phyloP scores from a whole-genome alignment of 108 stramenopile genomes.

The Cyclotella sp. region DNA sequence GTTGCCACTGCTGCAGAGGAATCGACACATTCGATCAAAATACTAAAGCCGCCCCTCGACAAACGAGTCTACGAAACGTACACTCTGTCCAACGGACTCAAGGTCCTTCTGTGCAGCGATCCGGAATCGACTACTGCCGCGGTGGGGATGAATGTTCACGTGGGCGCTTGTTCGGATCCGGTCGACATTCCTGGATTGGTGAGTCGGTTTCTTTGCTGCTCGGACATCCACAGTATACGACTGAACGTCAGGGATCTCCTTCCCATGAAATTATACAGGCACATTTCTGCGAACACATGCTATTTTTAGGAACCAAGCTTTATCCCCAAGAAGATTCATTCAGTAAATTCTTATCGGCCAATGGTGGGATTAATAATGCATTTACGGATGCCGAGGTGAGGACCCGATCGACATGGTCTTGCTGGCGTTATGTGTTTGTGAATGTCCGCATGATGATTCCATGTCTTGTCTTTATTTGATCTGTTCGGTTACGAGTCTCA shows the following conservation, averaged over 20 bases:
- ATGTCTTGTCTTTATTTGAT: too few species aligned
- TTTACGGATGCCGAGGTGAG: slow-evolving; percentile 85
- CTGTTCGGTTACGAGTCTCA: too few species aligned
- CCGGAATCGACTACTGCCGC: slow-evolving; percentile 78
- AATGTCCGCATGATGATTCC: too few species aligned
- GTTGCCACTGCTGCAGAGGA: too few species aligned
- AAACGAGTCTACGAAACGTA: slow-evolving; percentile 65
- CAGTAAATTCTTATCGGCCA: slow-evolving; percentile 69
- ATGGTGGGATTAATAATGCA: slow-evolving; percentile 88
- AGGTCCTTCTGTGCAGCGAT: slow-evolving; percentile 86
- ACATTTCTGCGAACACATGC: slow-evolving; percentile 84
- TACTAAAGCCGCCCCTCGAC: slow-evolving; percentile 77
- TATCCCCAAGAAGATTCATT: slow-evolving; percentile 89
- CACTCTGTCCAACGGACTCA: slow-evolving; percentile 69
- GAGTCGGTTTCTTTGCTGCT: slow-evolving; percentile 61
- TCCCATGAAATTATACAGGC: slow-evolving; percentile 53
- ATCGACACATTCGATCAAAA: slow-evolving; percentile 32
- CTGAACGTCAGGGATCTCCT: too few species aligned
- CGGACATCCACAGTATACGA: too few species aligned
- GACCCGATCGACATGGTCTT: too few species aligned
- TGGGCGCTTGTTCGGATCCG: slow-evolving; percentile 89
- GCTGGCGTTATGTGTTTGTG: too few species aligned
- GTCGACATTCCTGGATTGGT: slow-evolving; percentile 87
- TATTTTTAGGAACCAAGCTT: slow-evolving; percentile 88
- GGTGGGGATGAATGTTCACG: slow-evolving; percentile 92